A percentile compares a stretch with the other conserved stretches of the same genome.
Evolutionary conservation across 352 stramenopile genomes (phyloP).

Genomic region (Globisporangium paddicum): DNA sequence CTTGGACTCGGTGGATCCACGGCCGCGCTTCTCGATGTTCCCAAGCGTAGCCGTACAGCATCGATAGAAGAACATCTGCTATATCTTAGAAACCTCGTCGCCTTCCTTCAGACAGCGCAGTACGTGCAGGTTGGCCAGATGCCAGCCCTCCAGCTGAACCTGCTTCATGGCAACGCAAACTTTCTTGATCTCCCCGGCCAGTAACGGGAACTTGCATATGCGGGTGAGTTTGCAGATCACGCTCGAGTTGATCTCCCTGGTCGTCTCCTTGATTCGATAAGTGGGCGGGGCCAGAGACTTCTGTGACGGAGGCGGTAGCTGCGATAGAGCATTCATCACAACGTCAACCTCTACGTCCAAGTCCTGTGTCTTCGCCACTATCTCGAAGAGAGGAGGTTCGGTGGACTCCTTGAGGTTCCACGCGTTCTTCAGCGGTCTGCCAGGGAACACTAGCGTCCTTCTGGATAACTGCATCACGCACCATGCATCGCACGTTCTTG

Average conservation of each 20-base stretch:
- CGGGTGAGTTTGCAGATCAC: conserved; percentile 4
- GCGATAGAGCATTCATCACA: not conserved
- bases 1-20: not conserved
- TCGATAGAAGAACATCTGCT: not conserved
- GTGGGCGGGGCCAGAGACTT: not conserved
- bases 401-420: too few relatives aligned
- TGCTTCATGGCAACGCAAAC: not conserved
- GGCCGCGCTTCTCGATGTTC: not conserved
- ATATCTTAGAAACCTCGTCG: not conserved
- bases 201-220: not conserved
- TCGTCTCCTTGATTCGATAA: conserved; percentile 4
- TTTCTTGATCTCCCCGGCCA: not conserved
- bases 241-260: not conserved
- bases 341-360: not conserved
- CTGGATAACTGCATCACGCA: too few relatives aligned
- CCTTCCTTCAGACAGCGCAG: not conserved
- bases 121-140: not conserved
- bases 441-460: too few relatives aligned
- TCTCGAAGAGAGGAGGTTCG: not conserved
- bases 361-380: not conserved
- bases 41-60: not conserved
- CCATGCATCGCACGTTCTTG: too few relatives aligned
- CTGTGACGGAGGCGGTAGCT: conserved; percentile 1
- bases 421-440: too few relatives aligned
- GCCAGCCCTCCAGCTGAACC: not conserved